Base-by-base conservation (phyloP, 1,284 basidiomycete species). In the Vanrija sp. region DNA sequence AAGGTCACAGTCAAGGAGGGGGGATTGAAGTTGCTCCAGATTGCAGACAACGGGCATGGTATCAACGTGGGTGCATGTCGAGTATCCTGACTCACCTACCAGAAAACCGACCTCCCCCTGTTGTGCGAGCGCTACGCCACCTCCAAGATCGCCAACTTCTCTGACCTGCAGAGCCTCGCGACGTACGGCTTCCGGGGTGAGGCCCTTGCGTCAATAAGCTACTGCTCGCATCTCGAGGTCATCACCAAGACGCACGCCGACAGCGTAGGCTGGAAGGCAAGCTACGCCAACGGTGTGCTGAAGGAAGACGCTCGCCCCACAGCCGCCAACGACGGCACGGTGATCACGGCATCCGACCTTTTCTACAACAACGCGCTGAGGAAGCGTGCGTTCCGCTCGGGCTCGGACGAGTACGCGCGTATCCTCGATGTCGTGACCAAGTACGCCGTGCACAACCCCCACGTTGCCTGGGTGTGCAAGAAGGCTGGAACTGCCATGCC, bases 161-260 rank as follows among this genome's bases (percentile, higher is more conserved):
- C 88, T 10, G 96, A 99, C 71, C 76, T 99, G 46, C 84, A 86
- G 42, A 81, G 80, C n/a, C 82, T 99, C 46, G 82, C 83, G 4
- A 98, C 96, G 0, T 98, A 97, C 75, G 96, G 96, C 1, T 99
- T 99, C 73, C 84, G 96, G 53, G 96, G 96, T 29, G 96, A 99
- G 76, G 96, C 96, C 0, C 80, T 98, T 21, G 96, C 96, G 0
- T 96, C 92, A 39, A 93, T 99, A 58, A 95, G 92, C 28, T 93
- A 96, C 76, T 91, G 97, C 49, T 87, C 93, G 2, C 88, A 89
- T 69, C 81, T 98, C 60, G 85, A 86, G 18, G 89, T 98, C 9
- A 78, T 91, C 14, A 96, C 92, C 5, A 98, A 98, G 78, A 92
- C 89, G 0, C 86, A 83, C 65, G 66, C 79, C 0, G 90, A 92